phyloP scores from a whole-genome alignment of 345 rosid genomes.

The Eucalyptus leucophloia region DNA sequence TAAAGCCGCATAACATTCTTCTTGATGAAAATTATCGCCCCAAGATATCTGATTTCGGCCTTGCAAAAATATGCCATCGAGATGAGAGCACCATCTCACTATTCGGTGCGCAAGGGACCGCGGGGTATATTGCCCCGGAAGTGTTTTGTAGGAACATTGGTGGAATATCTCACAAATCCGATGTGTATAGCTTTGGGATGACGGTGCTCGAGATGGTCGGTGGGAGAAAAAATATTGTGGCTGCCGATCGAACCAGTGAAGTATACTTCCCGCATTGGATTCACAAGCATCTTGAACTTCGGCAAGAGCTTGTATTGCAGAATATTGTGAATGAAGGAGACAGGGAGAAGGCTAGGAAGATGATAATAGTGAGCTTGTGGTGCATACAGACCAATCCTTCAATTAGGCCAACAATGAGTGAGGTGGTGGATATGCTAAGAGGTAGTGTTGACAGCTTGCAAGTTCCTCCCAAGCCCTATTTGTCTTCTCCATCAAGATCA shows the following conservation, averaged over 20 bases:
- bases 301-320: rapidly evolving
- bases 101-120: slow-evolving; percentile 8
- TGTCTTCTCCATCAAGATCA: not conserved
- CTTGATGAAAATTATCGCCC: not conserved
- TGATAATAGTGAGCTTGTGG: not conserved
- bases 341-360: not conserved
- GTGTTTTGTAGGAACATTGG: not conserved
- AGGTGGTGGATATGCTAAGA: not conserved
- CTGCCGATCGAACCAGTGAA: rapidly evolving
- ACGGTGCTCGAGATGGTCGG: not conserved
- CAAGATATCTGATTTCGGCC: not conserved
- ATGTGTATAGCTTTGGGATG: not conserved
- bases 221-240: rapidly evolving
- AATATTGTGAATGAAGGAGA: not conserved
- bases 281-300: not conserved
- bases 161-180: not conserved
- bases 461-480: not conserved
- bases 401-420: not conserved
- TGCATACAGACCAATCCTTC: not conserved
- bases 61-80: not conserved
- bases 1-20: slow-evolving; percentile 1
- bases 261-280: not conserved
- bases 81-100: slow-evolving; percentile 15
- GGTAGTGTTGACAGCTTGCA: not conserved
- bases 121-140: slow-evolving; percentile 10